Evolutionary conservation across 495 filamentous ascomycete genomes (phyloP).

Genomic region (Darksidea phi): DNA sequence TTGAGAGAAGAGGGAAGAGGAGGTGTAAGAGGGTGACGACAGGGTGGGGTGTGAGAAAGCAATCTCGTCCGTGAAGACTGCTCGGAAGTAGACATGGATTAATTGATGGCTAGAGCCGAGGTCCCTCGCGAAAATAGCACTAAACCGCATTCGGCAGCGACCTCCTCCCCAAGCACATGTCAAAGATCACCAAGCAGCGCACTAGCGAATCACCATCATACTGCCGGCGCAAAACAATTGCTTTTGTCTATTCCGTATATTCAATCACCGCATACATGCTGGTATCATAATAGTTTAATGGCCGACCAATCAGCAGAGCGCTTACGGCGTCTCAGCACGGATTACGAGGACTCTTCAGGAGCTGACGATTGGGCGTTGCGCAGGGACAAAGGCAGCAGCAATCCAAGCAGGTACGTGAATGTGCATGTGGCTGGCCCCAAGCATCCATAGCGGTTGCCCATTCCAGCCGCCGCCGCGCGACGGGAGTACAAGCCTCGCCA

Average conservation of each 20-base stretch:
- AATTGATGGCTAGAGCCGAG: conserved; percentile 15
- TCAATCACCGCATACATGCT: conserved; percentile 18
- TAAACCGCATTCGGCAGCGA: conserved; percentile 10
- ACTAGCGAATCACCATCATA: conserved; percentile 24
- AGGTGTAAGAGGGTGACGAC: neutral
- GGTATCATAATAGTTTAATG: conserved; percentile 12
- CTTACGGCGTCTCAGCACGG: conserved; percentile 47
- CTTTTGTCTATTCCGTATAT: conserved; percentile 7
- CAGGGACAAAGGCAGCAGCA: conserved; percentile 11
- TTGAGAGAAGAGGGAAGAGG: neutral
- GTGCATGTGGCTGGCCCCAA: conserved; percentile 19
- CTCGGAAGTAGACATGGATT: neutral
- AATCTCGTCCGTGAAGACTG: neutral
- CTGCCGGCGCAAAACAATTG: neutral
- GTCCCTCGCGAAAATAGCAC: neutral
- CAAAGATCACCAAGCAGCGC: conserved; percentile 7
- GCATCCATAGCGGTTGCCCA: conserved; percentile 4
- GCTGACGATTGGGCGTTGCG: conserved; percentile 40
- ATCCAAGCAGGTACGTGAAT: conserved; percentile 37
- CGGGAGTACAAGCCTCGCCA: conserved; percentile 28
- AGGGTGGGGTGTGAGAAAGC: neutral
- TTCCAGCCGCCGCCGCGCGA: conserved; percentile 8
- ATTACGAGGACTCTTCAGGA: conserved; percentile 45
- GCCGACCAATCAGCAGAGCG: conserved; percentile 44
- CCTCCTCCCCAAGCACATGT: neutral